Base-by-base conservation (phyloP, 2,329 filamentous ascomycete species). In the Clonostachys chloroleuca region DNA sequence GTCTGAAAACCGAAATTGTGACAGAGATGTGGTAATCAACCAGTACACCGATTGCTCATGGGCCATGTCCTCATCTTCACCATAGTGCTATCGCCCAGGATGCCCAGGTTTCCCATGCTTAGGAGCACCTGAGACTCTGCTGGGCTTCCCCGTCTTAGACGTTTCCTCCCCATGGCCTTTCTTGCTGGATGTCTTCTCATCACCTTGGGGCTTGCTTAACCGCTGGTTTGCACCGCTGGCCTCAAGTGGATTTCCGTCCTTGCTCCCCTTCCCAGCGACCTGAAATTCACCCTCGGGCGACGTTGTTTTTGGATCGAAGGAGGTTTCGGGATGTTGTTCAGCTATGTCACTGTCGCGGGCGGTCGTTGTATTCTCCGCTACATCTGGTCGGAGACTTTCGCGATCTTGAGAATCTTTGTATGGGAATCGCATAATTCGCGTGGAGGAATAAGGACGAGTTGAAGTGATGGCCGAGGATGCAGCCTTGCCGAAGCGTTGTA, bases 231-330 rank as follows among this genome's bases (percentile, higher is more conserved):
- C 70, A 12, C 72, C 69, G 56, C 69, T 74, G 12, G 60, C 58
- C 6, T 74, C 59, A 14, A 80, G 59, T 35, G 69, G 59, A 20
- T 60, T 59, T 12, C 46, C 47, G 34, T 6, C n/a, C 6, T 55
- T 54, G 49, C 53, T 46, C 45, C 70, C 52, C 33, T 68, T 58
- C 65, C 82, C 79, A n/a, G 36, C 36, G 36, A 18, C 36, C 14
- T 12, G 36, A 12, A 9, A 39, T n/a, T 8, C 14, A 18, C 66
- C 59, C 59, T 90, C 84, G 0, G 89, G 89, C 17, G 74, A 69
- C 24, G 87, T 92, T 61, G 80, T 80, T 47, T 73, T 66, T 0
- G 83, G 81, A 60, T 89, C 77, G 65, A 88, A 95, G 1, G 90
- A 85, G 0, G 83, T 77, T 40, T 83, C 73, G 5, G 70, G 62